phyloP scores from a whole-genome alignment of 345 rosid genomes.

The Mercurialis annua region DNA sequence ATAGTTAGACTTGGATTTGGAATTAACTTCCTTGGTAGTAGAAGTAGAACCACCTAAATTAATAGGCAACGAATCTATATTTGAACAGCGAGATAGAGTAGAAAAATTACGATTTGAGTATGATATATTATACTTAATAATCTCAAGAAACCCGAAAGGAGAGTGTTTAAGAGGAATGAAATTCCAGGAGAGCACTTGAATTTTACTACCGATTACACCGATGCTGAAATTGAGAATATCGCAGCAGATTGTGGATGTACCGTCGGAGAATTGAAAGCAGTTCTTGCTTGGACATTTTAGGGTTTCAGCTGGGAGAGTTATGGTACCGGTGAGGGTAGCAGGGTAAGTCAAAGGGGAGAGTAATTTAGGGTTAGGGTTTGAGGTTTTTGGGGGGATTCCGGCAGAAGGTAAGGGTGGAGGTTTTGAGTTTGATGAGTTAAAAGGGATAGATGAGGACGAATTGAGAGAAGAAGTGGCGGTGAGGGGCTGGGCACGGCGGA shows the following conservation, averaged over 20 bases:
- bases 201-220: slow-evolving; percentile 36
- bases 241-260: slow-evolving; percentile 56
- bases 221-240: slow-evolving; percentile 52
- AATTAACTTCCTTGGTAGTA: slow-evolving; percentile 12
- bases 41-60: slow-evolving; percentile 15
- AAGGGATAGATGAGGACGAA: slow-evolving; percentile 18
- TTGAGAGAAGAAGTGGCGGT: slow-evolving; percentile 54
- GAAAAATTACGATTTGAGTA: slow-evolving; percentile 18
- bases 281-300: slow-evolving; percentile 47
- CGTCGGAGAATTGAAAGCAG: slow-evolving; percentile 74
- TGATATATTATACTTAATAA: slow-evolving; percentile 55
- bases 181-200: slow-evolving; percentile 66
- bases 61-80: slow-evolving; percentile 42
- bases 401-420: slow-evolving; percentile 10
- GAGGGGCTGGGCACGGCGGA: slow-evolving; percentile 37
- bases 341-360: slow-evolving; percentile 45
- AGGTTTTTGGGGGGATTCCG: slow-evolving; percentile 1
- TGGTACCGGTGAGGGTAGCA: slow-evolving; percentile 52
- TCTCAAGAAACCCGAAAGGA: slow-evolving; percentile 67
- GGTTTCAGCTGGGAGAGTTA: slow-evolving; percentile 50
- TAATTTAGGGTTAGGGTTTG: slow-evolving; percentile 23
- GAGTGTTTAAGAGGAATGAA: slow-evolving; percentile 53
- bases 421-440: slow-evolving; percentile 14
- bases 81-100: slow-evolving; percentile 30
- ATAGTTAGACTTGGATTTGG: slow-evolving; percentile 39